phyloP scores from a whole-genome alignment of 1,284 basidiomycete species.

The Sanguinoderma infundibulare region DNA sequence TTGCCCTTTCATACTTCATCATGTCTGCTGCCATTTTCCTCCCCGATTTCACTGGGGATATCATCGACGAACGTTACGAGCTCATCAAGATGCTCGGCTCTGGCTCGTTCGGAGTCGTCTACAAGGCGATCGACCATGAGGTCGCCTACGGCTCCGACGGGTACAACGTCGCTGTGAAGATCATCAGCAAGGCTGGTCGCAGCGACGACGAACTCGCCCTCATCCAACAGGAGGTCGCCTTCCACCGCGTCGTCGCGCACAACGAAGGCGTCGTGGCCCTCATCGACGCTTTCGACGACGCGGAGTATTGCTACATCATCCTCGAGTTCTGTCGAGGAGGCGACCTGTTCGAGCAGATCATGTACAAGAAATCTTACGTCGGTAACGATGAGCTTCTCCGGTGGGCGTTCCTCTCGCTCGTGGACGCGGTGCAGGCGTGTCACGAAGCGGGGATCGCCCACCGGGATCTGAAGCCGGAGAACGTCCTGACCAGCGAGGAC shows the following conservation, averaged over 20 bases:
- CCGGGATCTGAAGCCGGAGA: conserved; percentile 78
- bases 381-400: conserved; percentile 55
- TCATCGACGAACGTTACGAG: conserved; percentile 11
- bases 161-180: too few species aligned
- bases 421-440: conserved; percentile 67
- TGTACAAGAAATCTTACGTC: conserved; percentile 49
- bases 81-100: conserved; percentile 1
- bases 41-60: not conserved
- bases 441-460: conserved; percentile 66
- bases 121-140: too few species aligned
- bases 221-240: too few species aligned
- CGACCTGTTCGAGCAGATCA: conserved; percentile 68
- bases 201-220: too few species aligned
- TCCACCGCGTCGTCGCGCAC: too few species aligned
- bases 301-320: too few species aligned
- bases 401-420: conserved; percentile 59
- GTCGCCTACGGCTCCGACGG: too few species aligned
- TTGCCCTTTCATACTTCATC: not conserved
- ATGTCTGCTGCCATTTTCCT: not conserved
- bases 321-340: conserved; percentile 67
- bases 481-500: conserved; percentile 59
- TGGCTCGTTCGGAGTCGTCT: too few species aligned
- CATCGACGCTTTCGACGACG: too few species aligned
- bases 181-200: too few species aligned
- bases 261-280: too few species aligned